Evolutionary conservation across 2,329 filamentous ascomycete genomes (phyloP), one percentile per base, ranked within the genome.

Genomic region (Penicillium italicum): DNA sequence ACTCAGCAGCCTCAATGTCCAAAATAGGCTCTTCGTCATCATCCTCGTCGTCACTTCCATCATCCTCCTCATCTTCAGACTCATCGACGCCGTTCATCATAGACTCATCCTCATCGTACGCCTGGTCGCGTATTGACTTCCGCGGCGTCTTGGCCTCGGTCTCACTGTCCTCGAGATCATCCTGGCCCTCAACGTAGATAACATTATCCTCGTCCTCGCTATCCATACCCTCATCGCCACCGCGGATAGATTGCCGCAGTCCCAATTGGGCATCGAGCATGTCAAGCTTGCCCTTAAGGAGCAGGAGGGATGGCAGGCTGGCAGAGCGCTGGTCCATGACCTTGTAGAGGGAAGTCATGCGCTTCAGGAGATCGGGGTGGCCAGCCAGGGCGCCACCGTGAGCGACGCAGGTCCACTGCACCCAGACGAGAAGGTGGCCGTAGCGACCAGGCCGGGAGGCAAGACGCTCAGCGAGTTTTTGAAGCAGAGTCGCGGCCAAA

Each of bases 251-350:
- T 66, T 85, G 85, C 47, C 94, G 82, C 65, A 96, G 77, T 66
- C 90, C 85, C 73, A 97, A 87, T 76, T 99, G 94, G 7, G 90
- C 87, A 67, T 94, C 89, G 46, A 97, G 81, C 84, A 99, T 90
- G 70, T 97, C 93, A 31, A 99, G 81, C 75, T 97, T 96, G 24
- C 94, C 94, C 78, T 97, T 97, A 57, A 99, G 82, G 20, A 92
- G 84, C 34, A 99, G 79, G 43, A 99, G 79, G 62, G 89, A 90
- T 59, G 89, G 86, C 24, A 97, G 80, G 16, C 90, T 91, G 61
- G 86, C 87, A 33, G 91, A 88, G 40, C 94, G 86, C 76, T 96
- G 90, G 60, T 91, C 88, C 57, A 97, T 83, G 18, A 97, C 93
- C 69, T 89, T 88, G 73, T 93, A 90, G 52, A 99, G 80, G 38